phyloP scores from a whole-genome alignment of 1,284 basidiomycete species.

The Coniophora puteana region DNA sequence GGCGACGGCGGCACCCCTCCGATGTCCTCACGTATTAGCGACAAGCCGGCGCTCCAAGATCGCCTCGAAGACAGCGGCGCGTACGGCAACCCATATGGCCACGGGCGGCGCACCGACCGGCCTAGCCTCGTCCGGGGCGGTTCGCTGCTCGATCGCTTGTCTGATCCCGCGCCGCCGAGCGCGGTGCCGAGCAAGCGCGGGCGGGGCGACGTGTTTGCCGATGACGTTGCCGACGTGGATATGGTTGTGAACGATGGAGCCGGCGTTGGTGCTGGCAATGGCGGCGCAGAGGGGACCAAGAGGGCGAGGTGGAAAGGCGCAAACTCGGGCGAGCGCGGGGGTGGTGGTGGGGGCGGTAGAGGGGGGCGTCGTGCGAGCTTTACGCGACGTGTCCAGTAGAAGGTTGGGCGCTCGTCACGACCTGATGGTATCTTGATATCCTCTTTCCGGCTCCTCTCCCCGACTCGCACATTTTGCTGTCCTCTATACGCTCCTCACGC shows the following conservation, averaged over 20 bases:
- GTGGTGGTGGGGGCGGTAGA: slow-evolving; percentile 8
- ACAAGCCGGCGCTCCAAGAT: background rate
- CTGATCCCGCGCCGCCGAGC: slow-evolving; percentile 15
- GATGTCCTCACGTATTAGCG: background rate
- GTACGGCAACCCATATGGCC: too few relatives aligned
- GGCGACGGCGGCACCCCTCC: too few relatives aligned
- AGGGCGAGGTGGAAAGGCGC: slow-evolving; percentile 19
- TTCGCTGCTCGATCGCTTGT: slow-evolving; percentile 36
- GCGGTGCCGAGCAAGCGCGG: slow-evolving; percentile 35
- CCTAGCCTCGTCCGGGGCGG: slow-evolving; percentile 14
- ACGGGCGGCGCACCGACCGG: background rate
- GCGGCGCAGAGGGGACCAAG: slow-evolving; percentile 18
- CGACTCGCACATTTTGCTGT: slow-evolving; percentile 1
- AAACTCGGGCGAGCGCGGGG: slow-evolving; percentile 18
- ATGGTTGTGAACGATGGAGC: slow-evolving; percentile 20
- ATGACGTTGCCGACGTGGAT: slow-evolving; percentile 15
- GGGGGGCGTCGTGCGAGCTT: background rate
- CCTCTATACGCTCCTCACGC: background rate
- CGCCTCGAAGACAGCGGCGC: background rate
- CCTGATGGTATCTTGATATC: too few relatives aligned
- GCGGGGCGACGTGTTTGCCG: slow-evolving; percentile 31
- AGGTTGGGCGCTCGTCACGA: too few relatives aligned
- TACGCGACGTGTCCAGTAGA: too few relatives aligned
- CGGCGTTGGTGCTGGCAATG: too few relatives aligned
- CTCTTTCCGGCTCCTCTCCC: too few relatives aligned